Base-by-base conservation (phyloP, 306 rosid genomes). In the Sindora glabra region DNA sequence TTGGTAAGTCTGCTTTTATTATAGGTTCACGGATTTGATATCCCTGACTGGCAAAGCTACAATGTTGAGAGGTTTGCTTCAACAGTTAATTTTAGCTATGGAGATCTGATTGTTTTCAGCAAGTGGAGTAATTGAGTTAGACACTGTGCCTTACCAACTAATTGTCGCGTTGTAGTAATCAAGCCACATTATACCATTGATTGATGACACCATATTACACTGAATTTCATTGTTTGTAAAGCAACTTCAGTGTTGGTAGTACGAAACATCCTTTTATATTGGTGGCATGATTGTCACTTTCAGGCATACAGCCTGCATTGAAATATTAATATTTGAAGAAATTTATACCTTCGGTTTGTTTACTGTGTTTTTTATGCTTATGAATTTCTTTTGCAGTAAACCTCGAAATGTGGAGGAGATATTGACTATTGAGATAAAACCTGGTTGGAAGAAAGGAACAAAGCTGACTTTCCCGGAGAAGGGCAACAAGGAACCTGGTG, bases 401-500 rank as follows among this genome's bases (percentile, higher is more conserved):
- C 54, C 36, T 42, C 77, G 67, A 53, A 77, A 70, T 7, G 68
- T 78, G 73, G 99, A 86, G 68, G 99, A 92, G 90, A 89, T 92
- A 59, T 69, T 92, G 77, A 89, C 96, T 9, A 79, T 92, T 12
- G 90, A 92, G 69, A 70, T 92, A 55, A 89, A 73, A 71, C 94
- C 97, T 21, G 99, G 99, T 39, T 92, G 99, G 99, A 92, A 92
- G 76, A 92, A 86, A 71, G 99, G 99, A 40, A 92, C 97, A 22
- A 92, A 84, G 85, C 70, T 92, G 38, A 86, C 95, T 46, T 92
- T 92, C 74, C 84, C 90, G 0, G 90, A 86, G 80, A 92, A 86
- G 77, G 97, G 99, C 67, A 84, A 92, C 73, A 89, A 89, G 58
- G 90, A 84, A 74, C 94, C 83, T 10, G 94, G 94, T 23, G 71